Percentiles rank a stretch among this genome's conserved stretches.
These are phyloP conservation scores for Panellus pusillus DNA, from an alignment of 768 basidiomycete species.

Conservation along the genomic window DNA sequence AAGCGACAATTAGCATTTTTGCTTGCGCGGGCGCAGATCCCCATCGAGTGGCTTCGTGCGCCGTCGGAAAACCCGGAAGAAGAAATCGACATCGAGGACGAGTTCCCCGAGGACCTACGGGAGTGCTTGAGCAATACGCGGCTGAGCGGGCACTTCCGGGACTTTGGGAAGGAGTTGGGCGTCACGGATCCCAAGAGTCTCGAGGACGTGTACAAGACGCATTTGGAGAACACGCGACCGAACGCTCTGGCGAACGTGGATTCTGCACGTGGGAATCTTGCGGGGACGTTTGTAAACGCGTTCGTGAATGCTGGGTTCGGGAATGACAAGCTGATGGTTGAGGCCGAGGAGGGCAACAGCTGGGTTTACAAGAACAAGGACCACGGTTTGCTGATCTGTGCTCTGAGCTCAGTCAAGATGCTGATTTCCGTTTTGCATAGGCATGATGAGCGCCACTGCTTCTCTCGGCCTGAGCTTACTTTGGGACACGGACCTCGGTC, in stretches of 20 bases:
- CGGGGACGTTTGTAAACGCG: constrained; percentile 97
- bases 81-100: constrained; percentile 58
- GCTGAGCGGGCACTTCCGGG: constrained; percentile 81
- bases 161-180: constrained; percentile 92
- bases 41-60: constrained; percentile 83
- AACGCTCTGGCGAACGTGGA: constrained; percentile 77
- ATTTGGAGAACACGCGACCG: constrained; percentile 83
- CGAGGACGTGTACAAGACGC: constrained; percentile 97
- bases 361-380: constrained; percentile 99
- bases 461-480: constrained; percentile 90
- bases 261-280: constrained; percentile 91
- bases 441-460: constrained; percentile 96
- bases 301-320: constrained; percentile 99
- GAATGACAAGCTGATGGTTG: constrained; percentile 98
- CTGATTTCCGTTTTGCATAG: constrained; percentile 35
- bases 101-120: constrained; percentile 77
- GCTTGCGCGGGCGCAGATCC: constrained; percentile 89
- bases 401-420: not conserved
- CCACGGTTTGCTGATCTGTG: constrained; percentile 59
- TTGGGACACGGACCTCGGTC: constrained; percentile 95
- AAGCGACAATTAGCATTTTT: constrained; percentile 93
- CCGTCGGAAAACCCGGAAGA: constrained; percentile 50
- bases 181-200: constrained; percentile 87
- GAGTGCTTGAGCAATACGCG: constrained; percentile 86
- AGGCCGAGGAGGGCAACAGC: constrained; percentile 92